phyloP scores from a whole-genome alignment of 495 filamentous ascomycete species.

The Penicillium verhagenii region DNA sequence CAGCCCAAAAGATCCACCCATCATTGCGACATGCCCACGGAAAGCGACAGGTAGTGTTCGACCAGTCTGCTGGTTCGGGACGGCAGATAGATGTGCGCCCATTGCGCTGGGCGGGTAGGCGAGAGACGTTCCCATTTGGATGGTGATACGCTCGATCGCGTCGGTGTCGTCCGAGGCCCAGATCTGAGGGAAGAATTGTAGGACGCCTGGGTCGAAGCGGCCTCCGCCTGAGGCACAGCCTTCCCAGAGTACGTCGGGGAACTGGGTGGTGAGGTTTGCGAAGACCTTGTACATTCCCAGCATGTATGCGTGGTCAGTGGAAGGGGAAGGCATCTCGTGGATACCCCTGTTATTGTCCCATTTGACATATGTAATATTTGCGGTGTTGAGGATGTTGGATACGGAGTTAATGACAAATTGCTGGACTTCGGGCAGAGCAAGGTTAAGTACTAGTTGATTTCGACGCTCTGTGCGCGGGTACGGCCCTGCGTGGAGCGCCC shows the following conservation, averaged over 20 bases:
- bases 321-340: constrained; percentile 49
- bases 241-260: constrained; percentile 57
- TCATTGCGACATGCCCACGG: constrained; percentile 56
- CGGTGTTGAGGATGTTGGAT: constrained; percentile 44
- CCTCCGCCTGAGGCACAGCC: constrained; percentile 57
- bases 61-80: constrained; percentile 51
- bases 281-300: constrained; percentile 55
- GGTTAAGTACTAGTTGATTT: constrained; percentile 53
- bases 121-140: constrained; percentile 55
- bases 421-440: constrained; percentile 53
- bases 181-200: constrained; percentile 57
- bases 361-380: constrained; percentile 53
- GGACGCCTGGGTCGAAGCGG: constrained; percentile 52
- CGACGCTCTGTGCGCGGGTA: constrained; percentile 51
- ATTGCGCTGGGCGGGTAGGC: constrained; percentile 55
- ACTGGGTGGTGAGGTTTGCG: constrained; percentile 48
- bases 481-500: constrained; percentile 50
- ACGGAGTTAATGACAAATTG: constrained; percentile 52
- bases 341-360: constrained; percentile 60
- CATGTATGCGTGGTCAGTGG: constrained; percentile 51
- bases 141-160: constrained; percentile 49
- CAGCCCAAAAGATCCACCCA: constrained; percentile 56
- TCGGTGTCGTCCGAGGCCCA: constrained; percentile 60
- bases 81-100: constrained; percentile 55
- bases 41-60: constrained; percentile 48